Conservation (phyloP, 164 flowering plant species). For the Piper longum region DNA sequence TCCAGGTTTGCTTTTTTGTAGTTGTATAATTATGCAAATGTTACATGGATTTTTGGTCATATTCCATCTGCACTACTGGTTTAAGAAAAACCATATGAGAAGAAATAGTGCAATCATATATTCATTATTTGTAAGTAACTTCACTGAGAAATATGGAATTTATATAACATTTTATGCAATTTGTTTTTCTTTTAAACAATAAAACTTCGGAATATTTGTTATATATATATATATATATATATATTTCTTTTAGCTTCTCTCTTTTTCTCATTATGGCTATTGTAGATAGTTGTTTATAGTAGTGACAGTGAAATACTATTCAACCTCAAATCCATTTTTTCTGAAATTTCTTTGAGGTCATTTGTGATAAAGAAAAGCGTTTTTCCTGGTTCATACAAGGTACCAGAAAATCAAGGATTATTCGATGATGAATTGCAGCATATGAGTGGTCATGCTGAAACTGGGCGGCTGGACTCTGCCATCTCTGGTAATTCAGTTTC, state of each 20-base stretch:
- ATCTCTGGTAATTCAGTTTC: constrained; percentile 28
- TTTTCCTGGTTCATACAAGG: constrained; percentile 27
- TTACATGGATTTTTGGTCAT: background rate
- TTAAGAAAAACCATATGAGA: background rate
- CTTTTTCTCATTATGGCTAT: no score
- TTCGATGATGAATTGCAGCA: constrained; percentile 74
- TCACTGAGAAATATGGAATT: background rate
- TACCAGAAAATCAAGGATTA: constrained; percentile 68
- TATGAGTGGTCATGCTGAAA: constrained; percentile 78
- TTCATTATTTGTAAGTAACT: background rate
- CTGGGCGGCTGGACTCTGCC: constrained; percentile 67
- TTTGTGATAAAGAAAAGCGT: constrained; percentile 3
- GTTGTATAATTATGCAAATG: background rate
- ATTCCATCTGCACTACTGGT: background rate
- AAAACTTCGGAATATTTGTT: no score
- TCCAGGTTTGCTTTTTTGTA: background rate
- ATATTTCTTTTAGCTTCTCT: background rate
- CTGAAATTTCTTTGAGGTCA: background rate
- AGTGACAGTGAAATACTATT: background rate
- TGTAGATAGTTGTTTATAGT: no score
- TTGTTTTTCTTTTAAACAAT: no score
- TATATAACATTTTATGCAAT: background rate
- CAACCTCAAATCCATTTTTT: background rate
- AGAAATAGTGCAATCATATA: background rate
- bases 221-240: no score